These are phyloP conservation scores for Stentor coeruleus DNA, from an alignment of 73 alveolate species.

Conservation along the genomic window DNA sequence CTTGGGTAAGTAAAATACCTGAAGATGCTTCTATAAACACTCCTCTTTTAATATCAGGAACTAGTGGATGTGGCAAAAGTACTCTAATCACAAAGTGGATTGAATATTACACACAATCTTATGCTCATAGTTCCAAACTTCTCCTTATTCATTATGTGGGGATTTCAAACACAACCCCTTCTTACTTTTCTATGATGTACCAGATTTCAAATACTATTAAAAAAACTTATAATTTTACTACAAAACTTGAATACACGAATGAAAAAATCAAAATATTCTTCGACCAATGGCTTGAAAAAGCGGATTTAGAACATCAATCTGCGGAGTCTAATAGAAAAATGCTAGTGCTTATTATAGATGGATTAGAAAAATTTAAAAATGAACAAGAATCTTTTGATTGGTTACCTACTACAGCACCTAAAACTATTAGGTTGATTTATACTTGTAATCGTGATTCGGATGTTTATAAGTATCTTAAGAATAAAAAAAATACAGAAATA, in stretches of 20 bases:
- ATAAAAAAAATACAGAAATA: neutral
- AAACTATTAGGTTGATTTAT: conserved; percentile 37
- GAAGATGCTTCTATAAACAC: neutral
- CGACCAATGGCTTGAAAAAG: conserved; percentile 46
- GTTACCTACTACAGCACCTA: conserved; percentile 54
- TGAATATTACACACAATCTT: conserved; percentile 17
- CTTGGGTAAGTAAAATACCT: conserved; percentile 3
- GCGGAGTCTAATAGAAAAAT: conserved; percentile 28
- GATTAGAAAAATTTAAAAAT: conserved; percentile 38
- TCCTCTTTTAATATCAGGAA: conserved; percentile 45
- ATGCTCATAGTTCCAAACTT: conserved; percentile 23
- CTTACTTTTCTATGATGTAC: conserved; percentile 35
- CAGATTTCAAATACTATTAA: conserved; percentile 8
- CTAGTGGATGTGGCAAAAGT: conserved; percentile 47
- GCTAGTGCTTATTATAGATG: conserved; percentile 46
- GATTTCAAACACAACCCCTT: conserved; percentile 30
- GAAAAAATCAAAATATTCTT: conserved; percentile 45
- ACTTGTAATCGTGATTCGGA: conserved; percentile 40
- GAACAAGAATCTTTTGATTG: conserved; percentile 53
- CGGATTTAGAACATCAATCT: conserved; percentile 28
- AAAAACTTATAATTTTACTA: conserved; percentile 34
- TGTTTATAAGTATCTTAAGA: conserved; percentile 35
- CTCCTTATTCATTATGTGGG: conserved; percentile 42
- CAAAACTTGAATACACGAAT: conserved; percentile 43
- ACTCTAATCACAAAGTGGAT: conserved; percentile 37